Evolutionary conservation across 2,329 filamentous ascomycete genomes (phyloP), one percentile per base, ranked within the genome.

Genomic region (Blumeria graminis): DNA sequence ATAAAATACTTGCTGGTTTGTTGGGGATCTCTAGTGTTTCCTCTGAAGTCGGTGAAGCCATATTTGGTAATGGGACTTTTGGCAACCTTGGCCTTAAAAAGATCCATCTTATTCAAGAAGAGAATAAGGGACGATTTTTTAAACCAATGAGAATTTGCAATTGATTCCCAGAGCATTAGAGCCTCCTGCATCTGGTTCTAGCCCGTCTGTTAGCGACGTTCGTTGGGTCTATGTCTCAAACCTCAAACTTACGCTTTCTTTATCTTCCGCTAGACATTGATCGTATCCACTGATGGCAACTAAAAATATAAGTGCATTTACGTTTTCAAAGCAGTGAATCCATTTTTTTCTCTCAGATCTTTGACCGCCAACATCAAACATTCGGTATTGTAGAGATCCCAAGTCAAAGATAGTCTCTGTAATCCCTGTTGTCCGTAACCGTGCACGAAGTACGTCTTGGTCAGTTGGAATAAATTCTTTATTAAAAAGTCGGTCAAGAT

Each of bases 281-380:
- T 96, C 90, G 68, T 95, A 96, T 58, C 90, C 90, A 61, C 88
- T 94, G 63, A 96, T 89, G 52, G 90, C 89, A 55, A 94, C 90
- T 62, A 96, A 77, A 71, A 96, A 96, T 43, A 96, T 74, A 56
- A 96, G 75, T 62, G 86, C 89, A 65, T 92, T 88, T 32, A 86
- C 82, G 60, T 83, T 83, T 65, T 86, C 82, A 63, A 86, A 86
- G 63, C 82, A 83, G 64, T 86, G 82, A 57, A 86, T 85, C 82
- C 82, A 86, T 69, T 86, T 86, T 72, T 85, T 86, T 59, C 82
- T 77, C 68, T 86, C 82, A 10, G 81, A 85, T 62, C 82, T 71
- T 65, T 86, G 82, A 60, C 82, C 82, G 66, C 82, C 82, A 55
- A 86, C 82, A 65, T 86, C 82, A 69, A 85, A 84, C 82, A 96